Base-by-base conservation (phyloP, 1,284 basidiomycete species). In the Phylloporus gajari region DNA sequence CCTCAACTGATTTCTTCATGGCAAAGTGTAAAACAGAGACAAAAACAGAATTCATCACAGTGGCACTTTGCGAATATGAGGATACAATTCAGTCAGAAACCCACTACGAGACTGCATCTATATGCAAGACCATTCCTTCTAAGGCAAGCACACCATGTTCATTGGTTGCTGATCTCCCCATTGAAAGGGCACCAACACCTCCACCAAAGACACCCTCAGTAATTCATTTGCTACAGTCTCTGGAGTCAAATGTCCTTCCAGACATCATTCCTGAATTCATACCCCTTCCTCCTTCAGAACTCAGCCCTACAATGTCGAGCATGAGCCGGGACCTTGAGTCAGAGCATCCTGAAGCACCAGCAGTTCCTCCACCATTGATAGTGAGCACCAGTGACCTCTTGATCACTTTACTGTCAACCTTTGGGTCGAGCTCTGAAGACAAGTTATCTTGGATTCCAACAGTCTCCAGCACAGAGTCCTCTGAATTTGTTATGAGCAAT, bases 91-190 rank as follows among this genome's bases (percentile, higher is more conserved):
- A 68, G 44, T 91, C 87, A 71, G 84, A 85, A 65, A 91, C 90
- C 0, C 78, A 82, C 7, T 91, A 85, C 67, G 84, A 85, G 69
- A 91, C 91, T 0, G 89, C 89, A 1, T 87, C 89, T 62, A 63
- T 89, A 15, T 83, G 81, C 74, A 64, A 75, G 72, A 82, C 81
- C 56, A 85, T 85, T 46, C 84, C 85, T 21, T 83, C 83, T n/a
- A 84, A 84, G 70, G 78, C 75, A 51, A 85, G 82, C 67, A 87
- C 86, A 0, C 87, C 88, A 5, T 74, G 74, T 32, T 83, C 82
- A 9, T 67, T 82, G 67, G 76, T 23, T 1, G 25, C 81, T 13
- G 80, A 81, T 58, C 68, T 78, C 17, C 72, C 78, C 0, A 60
- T 79, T 46, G 74, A 82, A 70, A 67, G 68, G 15, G 69, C 60